Evolutionary conservation across 768 basidiomycete genomes (phyloP).

Genomic region (Daedaleopsis nitida): DNA sequence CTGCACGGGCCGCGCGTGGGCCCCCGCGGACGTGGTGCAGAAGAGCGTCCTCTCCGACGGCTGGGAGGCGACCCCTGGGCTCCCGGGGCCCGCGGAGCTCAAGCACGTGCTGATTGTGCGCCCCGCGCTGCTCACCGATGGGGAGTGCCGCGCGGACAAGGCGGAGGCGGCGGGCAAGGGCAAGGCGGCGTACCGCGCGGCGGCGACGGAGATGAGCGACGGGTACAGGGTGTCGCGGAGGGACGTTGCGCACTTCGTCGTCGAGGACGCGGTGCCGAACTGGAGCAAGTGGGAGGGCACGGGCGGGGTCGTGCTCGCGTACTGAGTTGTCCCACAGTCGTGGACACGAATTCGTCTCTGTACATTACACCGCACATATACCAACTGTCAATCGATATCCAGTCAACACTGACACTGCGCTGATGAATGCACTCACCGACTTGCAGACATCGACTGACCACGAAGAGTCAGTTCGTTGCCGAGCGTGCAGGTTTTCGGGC

Average conservation of each 20-base stretch:
- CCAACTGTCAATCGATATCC: no score
- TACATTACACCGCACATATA: no score
- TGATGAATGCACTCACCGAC: no score
- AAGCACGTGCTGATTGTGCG: constrained; percentile 52
- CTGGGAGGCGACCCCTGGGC: constrained; percentile 46
- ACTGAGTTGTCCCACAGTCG: constrained; percentile 36
- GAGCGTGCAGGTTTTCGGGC: no score
- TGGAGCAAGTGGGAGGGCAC: constrained; percentile 58
- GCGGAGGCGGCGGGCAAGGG: constrained; percentile 33
- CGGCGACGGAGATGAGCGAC: constrained; percentile 27
- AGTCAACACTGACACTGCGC: no score
- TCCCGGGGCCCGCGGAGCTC: constrained; percentile 47
- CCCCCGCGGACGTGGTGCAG: constrained; percentile 40
- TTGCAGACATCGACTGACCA: no score
- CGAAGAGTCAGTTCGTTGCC: no score
- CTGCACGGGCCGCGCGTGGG: constrained; percentile 54
- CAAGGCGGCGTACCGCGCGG: constrained; percentile 43
- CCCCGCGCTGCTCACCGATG: constrained; percentile 61
- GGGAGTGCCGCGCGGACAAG: constrained; percentile 41
- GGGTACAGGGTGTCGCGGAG: constrained; percentile 59
- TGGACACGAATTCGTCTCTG: no score
- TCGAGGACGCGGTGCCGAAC: constrained; percentile 42
- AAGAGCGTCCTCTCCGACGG: constrained; percentile 44
- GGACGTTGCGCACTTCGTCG: constrained; percentile 69
- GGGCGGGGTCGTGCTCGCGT: constrained; percentile 48